These are phyloP conservation scores for Diaporthe sp. DNA, from an alignment of 2,329 filamentous ascomycete species.

Conservation along the genomic window DNA sequence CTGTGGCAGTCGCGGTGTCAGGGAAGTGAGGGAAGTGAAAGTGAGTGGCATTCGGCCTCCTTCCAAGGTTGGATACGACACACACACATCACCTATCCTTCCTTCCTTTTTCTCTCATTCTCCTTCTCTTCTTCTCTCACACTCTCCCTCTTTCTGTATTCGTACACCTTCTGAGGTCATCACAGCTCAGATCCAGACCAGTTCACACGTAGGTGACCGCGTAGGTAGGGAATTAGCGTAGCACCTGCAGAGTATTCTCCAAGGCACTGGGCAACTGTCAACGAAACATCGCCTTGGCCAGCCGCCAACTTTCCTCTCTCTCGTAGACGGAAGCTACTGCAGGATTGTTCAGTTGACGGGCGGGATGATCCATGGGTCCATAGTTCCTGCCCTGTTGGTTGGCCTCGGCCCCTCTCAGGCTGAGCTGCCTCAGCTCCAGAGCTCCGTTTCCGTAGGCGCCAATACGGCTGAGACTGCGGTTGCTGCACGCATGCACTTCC, in stretches of 20 bases:
- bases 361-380: conserved; percentile 25
- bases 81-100: neutral
- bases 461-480: neutral
- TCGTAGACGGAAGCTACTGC: conserved; percentile 28
- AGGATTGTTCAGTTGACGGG: conserved; percentile 22
- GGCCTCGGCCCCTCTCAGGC: neutral
- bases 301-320: neutral
- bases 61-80: conserved; percentile 11
- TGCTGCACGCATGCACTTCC: neutral
- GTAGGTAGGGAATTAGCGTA: neutral
- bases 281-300: neutral
- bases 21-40: neutral
- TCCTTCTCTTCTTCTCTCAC: neutral
- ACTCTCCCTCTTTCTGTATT: neutral
- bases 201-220: neutral
- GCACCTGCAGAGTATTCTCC: neutral
- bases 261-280: neutral
- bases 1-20: conserved; percentile 14
- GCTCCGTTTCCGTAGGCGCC: conserved; percentile 14
- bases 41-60: neutral
- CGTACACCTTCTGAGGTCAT: neutral
- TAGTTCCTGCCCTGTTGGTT: conserved; percentile 16
- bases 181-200: neutral
- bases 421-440: conserved; percentile 2
- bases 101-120: neutral